These are phyloP conservation scores for Tolypocladium tropicale DNA, from an alignment of 2,329 filamentous ascomycete species.

Conservation along the genomic window DNA sequence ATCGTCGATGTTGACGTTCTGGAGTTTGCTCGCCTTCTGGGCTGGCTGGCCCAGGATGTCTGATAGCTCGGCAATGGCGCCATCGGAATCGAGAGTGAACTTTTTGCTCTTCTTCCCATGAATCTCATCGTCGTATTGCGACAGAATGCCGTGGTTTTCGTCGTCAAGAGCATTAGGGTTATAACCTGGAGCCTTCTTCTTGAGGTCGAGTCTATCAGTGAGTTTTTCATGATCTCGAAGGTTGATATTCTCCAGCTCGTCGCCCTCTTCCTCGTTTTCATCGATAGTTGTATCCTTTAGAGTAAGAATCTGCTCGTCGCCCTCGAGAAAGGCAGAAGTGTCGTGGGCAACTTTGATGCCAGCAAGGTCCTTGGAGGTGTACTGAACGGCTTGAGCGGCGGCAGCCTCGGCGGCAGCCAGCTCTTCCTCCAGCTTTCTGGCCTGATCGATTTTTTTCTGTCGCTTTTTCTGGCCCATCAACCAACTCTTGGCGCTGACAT, in stretches of 20 bases:
- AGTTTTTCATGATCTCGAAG: slow-evolving; percentile 64
- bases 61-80: slow-evolving; percentile 54
- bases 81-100: slow-evolving; percentile 77
- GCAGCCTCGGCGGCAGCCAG: slow-evolving; percentile 63
- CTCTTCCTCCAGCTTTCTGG: slow-evolving; percentile 63
- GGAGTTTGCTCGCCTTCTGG: slow-evolving; percentile 50
- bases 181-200: slow-evolving; percentile 85
- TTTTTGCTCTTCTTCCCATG: slow-evolving; percentile 78
- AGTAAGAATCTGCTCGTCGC: slow-evolving; percentile 80
- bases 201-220: slow-evolving; percentile 67
- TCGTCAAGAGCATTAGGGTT: slow-evolving; percentile 67
- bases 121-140: slow-evolving; percentile 95
- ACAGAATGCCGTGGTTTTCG: slow-evolving; percentile 58
- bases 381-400: slow-evolving; percentile 53
- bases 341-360: slow-evolving; percentile 92
- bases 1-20: slow-evolving; percentile 74
- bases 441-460: slow-evolving; percentile 80
- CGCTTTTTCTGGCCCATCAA: slow-evolving; percentile 83
- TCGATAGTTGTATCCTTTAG: slow-evolving; percentile 89
- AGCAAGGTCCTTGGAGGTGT: slow-evolving; percentile 76
- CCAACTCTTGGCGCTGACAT: slow-evolving; percentile 76
- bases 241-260: slow-evolving; percentile 74
- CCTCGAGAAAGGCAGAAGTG: slow-evolving; percentile 67
- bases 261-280: slow-evolving; percentile 74
- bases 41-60: slow-evolving; percentile 42